Percentiles rank a stretch among this genome's conserved stretches.
Evolutionary conservation across 2,329 filamentous ascomycete species (phyloP).

Genomic region (Alternaria sp.): DNA sequence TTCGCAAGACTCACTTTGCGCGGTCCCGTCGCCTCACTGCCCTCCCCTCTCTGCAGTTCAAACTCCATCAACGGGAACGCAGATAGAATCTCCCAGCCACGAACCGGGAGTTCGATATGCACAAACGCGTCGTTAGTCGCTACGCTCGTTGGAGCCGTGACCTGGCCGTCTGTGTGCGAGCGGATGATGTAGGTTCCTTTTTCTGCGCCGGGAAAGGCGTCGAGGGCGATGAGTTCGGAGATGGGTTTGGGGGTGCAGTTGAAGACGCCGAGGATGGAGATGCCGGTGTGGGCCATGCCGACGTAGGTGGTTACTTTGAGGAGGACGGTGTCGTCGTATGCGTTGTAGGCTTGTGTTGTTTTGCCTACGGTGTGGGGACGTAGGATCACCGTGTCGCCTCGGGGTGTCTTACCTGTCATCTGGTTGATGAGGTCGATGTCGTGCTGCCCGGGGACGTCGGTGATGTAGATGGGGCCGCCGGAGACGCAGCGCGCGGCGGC

Average conservation of each 20-base stretch:
- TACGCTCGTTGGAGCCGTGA: conserved; percentile 61
- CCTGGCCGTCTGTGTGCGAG: conserved; percentile 70
- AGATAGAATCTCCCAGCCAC: conserved; percentile 81
- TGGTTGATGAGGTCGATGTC: conserved; percentile 76
- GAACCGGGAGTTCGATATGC: conserved; percentile 65
- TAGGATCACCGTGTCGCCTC: conserved; percentile 79
- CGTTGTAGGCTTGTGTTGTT: conserved; percentile 73
- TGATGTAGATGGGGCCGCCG: conserved; percentile 93
- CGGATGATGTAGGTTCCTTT: conserved; percentile 71
- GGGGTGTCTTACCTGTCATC: conserved; percentile 77
- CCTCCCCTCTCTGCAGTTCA: conserved; percentile 48
- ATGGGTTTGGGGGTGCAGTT: conserved; percentile 72
- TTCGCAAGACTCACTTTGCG: conserved; percentile 65
- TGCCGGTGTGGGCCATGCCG: conserved; percentile 70
- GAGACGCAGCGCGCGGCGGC: conserved; percentile 88
- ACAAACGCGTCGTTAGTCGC: conserved; percentile 60
- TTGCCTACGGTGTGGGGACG: conserved; percentile 78
- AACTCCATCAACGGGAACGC: conserved; percentile 72
- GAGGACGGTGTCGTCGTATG: conserved; percentile 74
- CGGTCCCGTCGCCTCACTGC: conserved; percentile 27
- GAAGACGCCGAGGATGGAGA: conserved; percentile 81
- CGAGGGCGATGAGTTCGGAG: conserved; percentile 73
- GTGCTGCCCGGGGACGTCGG: conserved; percentile 84
- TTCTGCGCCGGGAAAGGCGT: conserved; percentile 74
- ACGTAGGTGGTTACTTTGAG: conserved; percentile 82